A percentile compares a stretch with the other conserved stretches of the same genome.
Conservation (phyloP, 108 stramenopile genomes). For the Cyclotella baltica region DNA sequence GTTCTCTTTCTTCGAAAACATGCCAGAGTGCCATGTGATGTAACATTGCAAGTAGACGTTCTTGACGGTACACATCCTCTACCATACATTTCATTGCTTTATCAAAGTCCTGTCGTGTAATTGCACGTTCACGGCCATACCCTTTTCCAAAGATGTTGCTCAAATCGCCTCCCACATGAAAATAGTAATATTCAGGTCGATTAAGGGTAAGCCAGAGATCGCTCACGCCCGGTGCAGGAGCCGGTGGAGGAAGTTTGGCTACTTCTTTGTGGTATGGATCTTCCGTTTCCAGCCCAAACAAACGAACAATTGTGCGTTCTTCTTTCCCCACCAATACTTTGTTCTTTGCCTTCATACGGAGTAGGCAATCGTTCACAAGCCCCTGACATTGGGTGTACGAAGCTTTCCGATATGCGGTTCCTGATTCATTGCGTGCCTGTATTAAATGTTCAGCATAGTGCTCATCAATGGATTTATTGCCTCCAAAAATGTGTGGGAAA, state of each 20-base stretch:
- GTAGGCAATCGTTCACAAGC: constrained; percentile 24
- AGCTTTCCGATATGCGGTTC: constrained; percentile 8
- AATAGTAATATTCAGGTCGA: constrained; percentile 23
- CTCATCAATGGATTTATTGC: background rate
- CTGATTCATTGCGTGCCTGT: background rate
- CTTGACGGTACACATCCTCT: constrained; percentile 17
- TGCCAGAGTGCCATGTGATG: constrained; percentile 21
- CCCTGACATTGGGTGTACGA: constrained; percentile 22
- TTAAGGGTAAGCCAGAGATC: constrained; percentile 20
- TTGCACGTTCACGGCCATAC: background rate
- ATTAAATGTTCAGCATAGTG: background rate
- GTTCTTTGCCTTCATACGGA: constrained; percentile 18
- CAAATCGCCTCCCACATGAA: constrained; percentile 16
- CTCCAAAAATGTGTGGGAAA: background rate
- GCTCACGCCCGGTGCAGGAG: constrained; percentile 22
- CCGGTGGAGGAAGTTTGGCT: constrained; percentile 16
- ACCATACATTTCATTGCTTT: constrained; percentile 4
- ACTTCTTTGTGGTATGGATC: constrained; percentile 7
- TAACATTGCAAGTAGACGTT: constrained; percentile 22
- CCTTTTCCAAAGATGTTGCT: constrained; percentile 9
- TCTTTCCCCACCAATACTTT: constrained; percentile 27
- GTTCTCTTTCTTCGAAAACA: background rate
- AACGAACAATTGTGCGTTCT: constrained; percentile 22
- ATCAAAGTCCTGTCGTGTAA: background rate
- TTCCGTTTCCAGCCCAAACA: constrained; percentile 19